Percentiles rank a stretch among this genome's conserved stretches.
Evolutionary conservation across 768 basidiomycete species (phyloP).

Genomic region (Kwoniella sp.): DNA sequence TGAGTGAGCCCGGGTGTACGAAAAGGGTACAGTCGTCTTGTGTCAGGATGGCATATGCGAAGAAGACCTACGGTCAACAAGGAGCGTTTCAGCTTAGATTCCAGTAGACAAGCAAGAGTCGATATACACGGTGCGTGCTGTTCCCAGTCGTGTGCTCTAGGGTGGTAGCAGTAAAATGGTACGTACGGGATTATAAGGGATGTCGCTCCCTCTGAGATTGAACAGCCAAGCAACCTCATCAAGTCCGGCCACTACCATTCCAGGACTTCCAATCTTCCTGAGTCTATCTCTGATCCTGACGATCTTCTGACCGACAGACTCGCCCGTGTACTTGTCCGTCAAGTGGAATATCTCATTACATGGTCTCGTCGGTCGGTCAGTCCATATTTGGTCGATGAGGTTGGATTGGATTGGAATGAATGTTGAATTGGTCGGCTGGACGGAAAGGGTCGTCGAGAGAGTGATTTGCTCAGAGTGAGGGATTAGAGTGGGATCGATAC

Average conservation of each 20-base stretch:
- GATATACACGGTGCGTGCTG: too few relatives aligned
- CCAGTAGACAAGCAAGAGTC: too few relatives aligned
- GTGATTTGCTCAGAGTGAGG: conserved; percentile 66
- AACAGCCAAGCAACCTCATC: conserved; percentile 80
- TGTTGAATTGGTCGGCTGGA: conserved; percentile 59
- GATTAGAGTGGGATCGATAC: conserved; percentile 65
- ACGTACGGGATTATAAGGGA: conserved; percentile 78
- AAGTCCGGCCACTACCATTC: conserved; percentile 78
- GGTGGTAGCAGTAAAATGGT: too few relatives aligned
- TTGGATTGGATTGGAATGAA: conserved; percentile 71
- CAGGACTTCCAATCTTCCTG: conserved; percentile 61
- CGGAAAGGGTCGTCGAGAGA: conserved; percentile 63
- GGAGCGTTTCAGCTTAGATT: neutral
- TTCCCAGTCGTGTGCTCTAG: too few relatives aligned
- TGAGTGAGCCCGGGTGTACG: conserved; percentile 62
- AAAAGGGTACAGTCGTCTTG: conserved; percentile 67
- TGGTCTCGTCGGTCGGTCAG: conserved; percentile 66
- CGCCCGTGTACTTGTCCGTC: conserved; percentile 73
- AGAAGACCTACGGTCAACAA: conserved; percentile 67
- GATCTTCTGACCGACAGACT: conserved; percentile 63
- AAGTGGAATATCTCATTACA: conserved; percentile 69
- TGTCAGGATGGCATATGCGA: conserved; percentile 81
- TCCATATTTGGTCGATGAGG: conserved; percentile 61
- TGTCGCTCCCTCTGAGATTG: conserved; percentile 84
- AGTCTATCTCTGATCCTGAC: conserved; percentile 67